Base-by-base conservation (phyloP, 129 eudicot genomes). In the Pseudognaphalium luteoalbum region DNA sequence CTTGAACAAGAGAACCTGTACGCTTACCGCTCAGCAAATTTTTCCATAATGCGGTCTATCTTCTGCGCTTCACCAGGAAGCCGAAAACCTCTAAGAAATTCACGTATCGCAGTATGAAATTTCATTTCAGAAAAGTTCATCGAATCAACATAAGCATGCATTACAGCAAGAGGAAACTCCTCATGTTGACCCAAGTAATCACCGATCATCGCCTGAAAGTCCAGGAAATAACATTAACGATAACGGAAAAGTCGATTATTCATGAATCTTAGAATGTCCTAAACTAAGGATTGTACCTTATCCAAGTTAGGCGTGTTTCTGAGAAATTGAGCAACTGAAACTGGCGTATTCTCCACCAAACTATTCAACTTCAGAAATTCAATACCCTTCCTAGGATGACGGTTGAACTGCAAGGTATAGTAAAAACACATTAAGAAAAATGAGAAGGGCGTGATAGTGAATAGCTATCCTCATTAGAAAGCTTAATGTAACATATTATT, bases 61-160 rank as follows among this genome's bases (percentile, higher is more conserved):
- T 94, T 94, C 78, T 94, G 99, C 50, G 97, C 99, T 86, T 94
- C 99, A 71, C 99, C 99, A 32, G 99, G 99, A 89, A 94, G 96
- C 66, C 97, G 96, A 66, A 94, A 94, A 47, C 97, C 97, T 79
- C 86, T 91, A 22, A 94, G 96, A 78, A 91, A 94, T 76, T 91
- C 96, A 78, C 97, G 96, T 37, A 94, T 91, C 21, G 99, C 96
- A 81, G 83, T 56, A 72, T 80, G 94, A 79, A 94, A 94, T 57
- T 87, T 94, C 99, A 91, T 87, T 70, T 81, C 96, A 72, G 92
- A 83, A 65, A 94, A 91, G 37, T 87, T 83, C 99, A 94, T 91
- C 39, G 96, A 91, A 80, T 89, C 97, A 52, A 94, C 99, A 87
- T 85, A 94, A 61, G 99, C 96, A 89, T 94, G 97, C 99, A 94